Percentiles rank a stretch among this genome's conserved stretches.
phyloP scores from a whole-genome alignment of 2,329 filamentous ascomycete species.

The Aphanoascus verrucosus region DNA sequence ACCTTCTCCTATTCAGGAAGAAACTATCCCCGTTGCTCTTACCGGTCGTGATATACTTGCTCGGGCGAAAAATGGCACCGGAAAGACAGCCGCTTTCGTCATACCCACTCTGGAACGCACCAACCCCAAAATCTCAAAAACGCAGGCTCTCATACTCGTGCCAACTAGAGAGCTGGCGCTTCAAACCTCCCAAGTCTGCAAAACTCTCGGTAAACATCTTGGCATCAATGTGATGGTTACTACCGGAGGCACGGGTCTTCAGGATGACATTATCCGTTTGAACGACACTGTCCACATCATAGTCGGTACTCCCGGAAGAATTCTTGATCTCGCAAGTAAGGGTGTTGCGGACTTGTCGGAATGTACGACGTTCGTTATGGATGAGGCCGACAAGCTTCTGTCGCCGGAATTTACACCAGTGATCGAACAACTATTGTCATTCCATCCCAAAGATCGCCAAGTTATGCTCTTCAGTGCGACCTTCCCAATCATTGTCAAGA shows the following conservation, averaged over 20 bases:
- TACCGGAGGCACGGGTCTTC: conserved; percentile 85
- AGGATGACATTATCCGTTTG: conserved; percentile 92
- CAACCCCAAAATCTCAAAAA: conserved; percentile 93
- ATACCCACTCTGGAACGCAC: conserved; percentile 92
- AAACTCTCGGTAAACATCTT: conserved; percentile 92
- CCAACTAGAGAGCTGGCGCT: conserved; percentile 94
- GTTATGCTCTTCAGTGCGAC: conserved; percentile 99
- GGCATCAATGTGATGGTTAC: conserved; percentile 99
- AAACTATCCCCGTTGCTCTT: conserved; percentile 91
- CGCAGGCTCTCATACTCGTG: conserved; percentile 90
- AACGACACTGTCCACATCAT: conserved; percentile 94
- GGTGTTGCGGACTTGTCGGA: conserved; percentile 91
- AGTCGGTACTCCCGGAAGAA: conserved; percentile 91
- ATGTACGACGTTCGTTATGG: conserved; percentile 98
- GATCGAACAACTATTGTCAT: conserved; percentile 88
- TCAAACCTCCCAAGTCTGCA: conserved; percentile 98
- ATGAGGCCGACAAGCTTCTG: conserved; percentile 95
- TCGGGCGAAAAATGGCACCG: conserved; percentile 94
- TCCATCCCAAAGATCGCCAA: conserved; percentile 93
- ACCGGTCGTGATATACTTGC: conserved; percentile 92
- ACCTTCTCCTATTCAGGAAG: conserved; percentile 97
- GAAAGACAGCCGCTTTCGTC: conserved; percentile 95
- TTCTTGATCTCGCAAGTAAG: conserved; percentile 91
- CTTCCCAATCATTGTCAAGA: conserved; percentile 92
- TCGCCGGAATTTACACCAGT: conserved; percentile 95